These are phyloP conservation scores for Casuarina glauca DNA, from an alignment of 306 rosid species.

Conservation along the genomic window DNA sequence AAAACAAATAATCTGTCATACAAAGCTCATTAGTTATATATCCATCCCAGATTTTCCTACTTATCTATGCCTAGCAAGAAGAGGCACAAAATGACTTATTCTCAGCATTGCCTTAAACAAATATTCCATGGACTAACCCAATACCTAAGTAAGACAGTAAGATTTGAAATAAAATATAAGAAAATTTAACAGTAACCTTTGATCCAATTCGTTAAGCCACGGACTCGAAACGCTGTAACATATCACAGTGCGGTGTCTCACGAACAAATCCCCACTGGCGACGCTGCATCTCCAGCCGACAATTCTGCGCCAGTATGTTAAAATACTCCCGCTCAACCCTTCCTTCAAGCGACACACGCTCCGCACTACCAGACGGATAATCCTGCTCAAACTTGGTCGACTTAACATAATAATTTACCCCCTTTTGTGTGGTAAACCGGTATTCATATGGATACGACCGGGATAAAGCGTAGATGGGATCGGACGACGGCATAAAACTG, in stretches of 20 bases:
- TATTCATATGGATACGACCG: conserved; percentile 70
- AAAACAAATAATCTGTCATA: neutral
- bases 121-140: conserved; percentile 26
- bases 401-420: conserved; percentile 83
- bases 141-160: conserved; percentile 18
- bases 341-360: conserved; percentile 51
- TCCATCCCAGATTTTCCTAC: neutral
- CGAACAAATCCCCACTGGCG: conserved; percentile 87
- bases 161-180: conserved; percentile 30
- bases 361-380: conserved; percentile 44
- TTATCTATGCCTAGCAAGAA: neutral
- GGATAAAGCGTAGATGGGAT: conserved; percentile 60
- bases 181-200: conserved; percentile 39
- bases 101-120: conserved; percentile 25
- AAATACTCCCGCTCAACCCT: conserved; percentile 76
- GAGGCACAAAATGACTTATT: conserved; percentile 38
- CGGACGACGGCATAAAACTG: conserved; percentile 78
- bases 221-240: conserved; percentile 56
- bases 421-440: conserved; percentile 57
- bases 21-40: neutral
- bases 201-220: conserved; percentile 40
- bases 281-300: conserved; percentile 80
- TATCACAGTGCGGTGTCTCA: conserved; percentile 92
- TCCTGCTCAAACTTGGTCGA: conserved; percentile 68
- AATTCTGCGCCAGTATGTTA: conserved; percentile 68